These are phyloP conservation scores for Heliamphora pulchella DNA, from an alignment of 179 eudicot genomes.

Conservation along the genomic window DNA sequence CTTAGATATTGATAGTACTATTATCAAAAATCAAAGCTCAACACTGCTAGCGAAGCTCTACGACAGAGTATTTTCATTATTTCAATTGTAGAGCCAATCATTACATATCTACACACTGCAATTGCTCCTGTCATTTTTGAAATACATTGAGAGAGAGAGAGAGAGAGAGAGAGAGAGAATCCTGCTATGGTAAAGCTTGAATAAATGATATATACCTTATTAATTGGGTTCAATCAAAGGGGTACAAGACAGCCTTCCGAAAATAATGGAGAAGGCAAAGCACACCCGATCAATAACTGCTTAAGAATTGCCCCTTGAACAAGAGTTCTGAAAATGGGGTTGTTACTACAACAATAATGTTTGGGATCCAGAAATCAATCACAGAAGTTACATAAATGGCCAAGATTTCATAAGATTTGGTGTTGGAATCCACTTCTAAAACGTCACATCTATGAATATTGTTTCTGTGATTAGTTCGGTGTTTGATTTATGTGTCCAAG, in stretches of 20 bases:
- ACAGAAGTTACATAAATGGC: too few relatives aligned
- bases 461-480: too few relatives aligned
- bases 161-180: background rate
- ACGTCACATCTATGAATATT: too few relatives aligned
- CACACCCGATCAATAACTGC: conserved; percentile 11
- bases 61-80: too few relatives aligned
- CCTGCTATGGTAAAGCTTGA: background rate
- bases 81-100: too few relatives aligned
- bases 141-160: background rate
- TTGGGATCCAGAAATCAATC: conserved; percentile 12
- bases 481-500: too few relatives aligned
- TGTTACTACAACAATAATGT: conserved; percentile 46
- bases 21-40: too few relatives aligned
- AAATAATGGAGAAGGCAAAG: conserved; percentile 14
- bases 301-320: background rate
- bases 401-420: too few relatives aligned
- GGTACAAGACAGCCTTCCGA: conserved; percentile 8
- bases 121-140: background rate
- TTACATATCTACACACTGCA: background rate
- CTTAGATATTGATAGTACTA: too few relatives aligned
- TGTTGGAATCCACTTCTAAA: too few relatives aligned
- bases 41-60: too few relatives aligned
- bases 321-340: conserved; percentile 5
- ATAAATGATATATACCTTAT: conserved; percentile 14
- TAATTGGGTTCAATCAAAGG: conserved; percentile 1